Evolutionary conservation across 768 basidiomycete species (phyloP).

Genomic region (Lentinula raphanica): DNA sequence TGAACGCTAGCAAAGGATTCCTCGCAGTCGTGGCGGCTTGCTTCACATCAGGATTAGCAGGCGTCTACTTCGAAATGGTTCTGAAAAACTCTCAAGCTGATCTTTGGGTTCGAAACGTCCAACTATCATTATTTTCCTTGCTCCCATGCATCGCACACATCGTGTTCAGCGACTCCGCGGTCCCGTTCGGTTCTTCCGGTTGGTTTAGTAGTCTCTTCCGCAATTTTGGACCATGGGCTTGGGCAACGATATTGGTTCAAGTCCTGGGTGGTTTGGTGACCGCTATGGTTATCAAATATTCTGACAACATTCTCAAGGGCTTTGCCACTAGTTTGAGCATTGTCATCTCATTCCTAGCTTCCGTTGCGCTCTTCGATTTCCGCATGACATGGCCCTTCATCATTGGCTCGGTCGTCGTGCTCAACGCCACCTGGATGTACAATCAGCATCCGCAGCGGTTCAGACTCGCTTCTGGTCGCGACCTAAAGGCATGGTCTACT

Average conservation of each 20-base stretch:
- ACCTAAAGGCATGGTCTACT: slow-evolving; percentile 10
- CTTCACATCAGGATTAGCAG: slow-evolving; percentile 92
- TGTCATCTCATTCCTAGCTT: slow-evolving; percentile 90
- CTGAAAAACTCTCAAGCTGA: slow-evolving; percentile 85
- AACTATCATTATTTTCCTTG: slow-evolving; percentile 90
- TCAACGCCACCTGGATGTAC: slow-evolving; percentile 89
- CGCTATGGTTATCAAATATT: slow-evolving; percentile 91
- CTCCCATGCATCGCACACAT: slow-evolving; percentile 83
- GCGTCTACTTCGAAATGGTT: slow-evolving; percentile 98
- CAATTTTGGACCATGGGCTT: slow-evolving; percentile 89
- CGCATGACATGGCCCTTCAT: slow-evolving; percentile 81
- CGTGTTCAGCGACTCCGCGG: slow-evolving; percentile 44
- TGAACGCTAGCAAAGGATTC: slow-evolving; percentile 85
- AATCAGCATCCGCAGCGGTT: slow-evolving; percentile 55
- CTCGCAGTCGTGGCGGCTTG: slow-evolving; percentile 87
- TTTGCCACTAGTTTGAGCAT: slow-evolving; percentile 95
- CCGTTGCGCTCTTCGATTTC: slow-evolving; percentile 87
- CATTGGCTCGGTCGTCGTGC: slow-evolving; percentile 77
- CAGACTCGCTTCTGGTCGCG: slow-evolving; percentile 9
- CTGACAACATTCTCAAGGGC: slow-evolving; percentile 88
- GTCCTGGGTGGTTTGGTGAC: slow-evolving; percentile 91
- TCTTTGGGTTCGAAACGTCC: slow-evolving; percentile 95
- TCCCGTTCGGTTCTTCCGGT: slow-evolving; percentile 20
- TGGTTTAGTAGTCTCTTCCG: slow-evolving; percentile 57
- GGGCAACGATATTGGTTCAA: slow-evolving; percentile 84